Conservation (phyloP, 73 alveolate species). For the Paramecium sonneborni region DNA sequence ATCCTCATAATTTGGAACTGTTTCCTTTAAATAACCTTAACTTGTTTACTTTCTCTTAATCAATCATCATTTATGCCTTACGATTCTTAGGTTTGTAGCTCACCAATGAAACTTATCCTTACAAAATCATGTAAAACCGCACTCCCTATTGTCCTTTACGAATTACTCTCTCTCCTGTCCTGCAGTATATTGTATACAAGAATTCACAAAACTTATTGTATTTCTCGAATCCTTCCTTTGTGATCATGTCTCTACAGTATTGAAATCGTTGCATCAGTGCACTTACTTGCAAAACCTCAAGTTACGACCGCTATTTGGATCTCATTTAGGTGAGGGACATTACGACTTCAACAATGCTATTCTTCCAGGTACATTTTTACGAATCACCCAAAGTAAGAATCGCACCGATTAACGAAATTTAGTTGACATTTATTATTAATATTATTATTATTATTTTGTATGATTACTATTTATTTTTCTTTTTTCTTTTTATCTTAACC, state of each 20-base stretch:
- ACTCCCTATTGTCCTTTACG: constrained; percentile 2
- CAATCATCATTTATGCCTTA: background rate
- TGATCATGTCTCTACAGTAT: background rate
- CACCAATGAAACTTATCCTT: background rate
- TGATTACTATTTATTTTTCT: too few relatives aligned
- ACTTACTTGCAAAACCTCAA: background rate
- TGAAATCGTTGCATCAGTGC: constrained; percentile 5
- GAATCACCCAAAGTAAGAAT: background rate
- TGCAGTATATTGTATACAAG: background rate
- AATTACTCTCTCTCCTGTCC: background rate
- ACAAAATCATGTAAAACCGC: background rate
- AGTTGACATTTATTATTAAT: background rate
- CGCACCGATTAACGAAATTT: constrained; percentile 16
- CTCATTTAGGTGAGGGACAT: background rate
- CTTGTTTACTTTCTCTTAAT: background rate
- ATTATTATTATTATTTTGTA: too few relatives aligned
- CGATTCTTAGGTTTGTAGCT: constrained; percentile 5
- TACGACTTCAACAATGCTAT: constrained; percentile 46
- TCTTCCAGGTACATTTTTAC: background rate
- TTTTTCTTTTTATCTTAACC: too few relatives aligned
- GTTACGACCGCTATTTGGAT: background rate
- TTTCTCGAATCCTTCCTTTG: background rate
- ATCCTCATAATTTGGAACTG: constrained; percentile 7
- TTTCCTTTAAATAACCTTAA: background rate
- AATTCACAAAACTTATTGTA: background rate